phyloP scores from a whole-genome alignment of 371 early-diverging fungal genomes.

The Syncephalastrum contaminatum region DNA sequence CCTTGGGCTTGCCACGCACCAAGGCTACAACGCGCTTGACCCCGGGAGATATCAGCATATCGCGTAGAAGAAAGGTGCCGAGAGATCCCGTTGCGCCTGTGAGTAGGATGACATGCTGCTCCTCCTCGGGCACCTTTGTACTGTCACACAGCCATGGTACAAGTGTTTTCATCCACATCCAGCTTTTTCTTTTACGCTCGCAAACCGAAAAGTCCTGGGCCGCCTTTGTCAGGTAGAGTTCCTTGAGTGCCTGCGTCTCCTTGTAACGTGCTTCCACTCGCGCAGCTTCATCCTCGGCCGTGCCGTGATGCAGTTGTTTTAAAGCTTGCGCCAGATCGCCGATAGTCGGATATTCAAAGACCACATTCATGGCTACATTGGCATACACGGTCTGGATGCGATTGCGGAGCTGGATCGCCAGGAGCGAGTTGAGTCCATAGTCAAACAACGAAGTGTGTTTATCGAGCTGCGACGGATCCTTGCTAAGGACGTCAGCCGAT shows the following conservation, averaged over 20 bases:
- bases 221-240: slow-evolving; percentile 18
- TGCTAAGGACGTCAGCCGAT: slow-evolving; percentile 15
- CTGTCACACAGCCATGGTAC: no score
- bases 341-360: slow-evolving; percentile 33
- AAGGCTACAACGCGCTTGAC: slow-evolving; percentile 26
- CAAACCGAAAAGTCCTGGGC: slow-evolving; percentile 17
- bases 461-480: slow-evolving; percentile 6
- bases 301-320: no score
- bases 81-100: slow-evolving; percentile 42
- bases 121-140: not conserved
- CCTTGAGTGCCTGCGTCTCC: slow-evolving; percentile 7
- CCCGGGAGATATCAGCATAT: slow-evolving; percentile 14
- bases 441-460: slow-evolving; percentile 5
- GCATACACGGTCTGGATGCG: slow-evolving; percentile 15
- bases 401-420: slow-evolving; percentile 6
- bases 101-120: slow-evolving; percentile 26
- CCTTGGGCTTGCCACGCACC: slow-evolving; percentile 15
- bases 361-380: slow-evolving; percentile 29
- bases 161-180: no score
- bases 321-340: slow-evolving; percentile 10
- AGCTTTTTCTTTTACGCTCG: no score
- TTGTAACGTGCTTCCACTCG: slow-evolving; percentile 13
- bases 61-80: slow-evolving; percentile 23
- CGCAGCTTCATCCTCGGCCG: not conserved
- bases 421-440: slow-evolving; percentile 8